Evolutionary conservation across 768 basidiomycete species (phyloP).

Genomic region (Boletus subcaerulescens): DNA sequence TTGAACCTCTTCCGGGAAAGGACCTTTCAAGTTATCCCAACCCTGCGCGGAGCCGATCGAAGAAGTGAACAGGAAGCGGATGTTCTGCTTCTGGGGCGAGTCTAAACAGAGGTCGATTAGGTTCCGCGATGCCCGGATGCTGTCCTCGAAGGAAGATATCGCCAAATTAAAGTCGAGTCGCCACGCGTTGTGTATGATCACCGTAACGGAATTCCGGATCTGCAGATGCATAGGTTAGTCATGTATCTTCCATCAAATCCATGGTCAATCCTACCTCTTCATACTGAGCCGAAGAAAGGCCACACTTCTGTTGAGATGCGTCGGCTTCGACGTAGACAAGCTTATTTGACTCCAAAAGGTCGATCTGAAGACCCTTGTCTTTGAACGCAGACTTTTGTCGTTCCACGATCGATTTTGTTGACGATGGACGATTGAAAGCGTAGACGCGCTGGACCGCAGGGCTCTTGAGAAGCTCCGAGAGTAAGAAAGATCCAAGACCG

Average conservation of each 20-base stretch:
- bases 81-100: neutral
- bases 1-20: slow-evolving; percentile 38
- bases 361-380: slow-evolving; percentile 34
- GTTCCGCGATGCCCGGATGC: slow-evolving; percentile 32
- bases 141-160: slow-evolving; percentile 36
- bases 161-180: slow-evolving; percentile 41
- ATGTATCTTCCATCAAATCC: neutral
- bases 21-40: slow-evolving; percentile 27
- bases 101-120: slow-evolving; percentile 28
- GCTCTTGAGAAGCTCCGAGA: slow-evolving; percentile 30
- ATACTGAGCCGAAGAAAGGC: slow-evolving; percentile 25
- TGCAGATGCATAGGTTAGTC: neutral
- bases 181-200: slow-evolving; percentile 41
- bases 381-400: slow-evolving; percentile 36
- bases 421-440: slow-evolving; percentile 31
- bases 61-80: slow-evolving; percentile 27
- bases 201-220: slow-evolving; percentile 25
- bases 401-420: slow-evolving; percentile 7
- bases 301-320: slow-evolving; percentile 27
- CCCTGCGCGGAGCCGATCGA: slow-evolving; percentile 20
- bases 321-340: slow-evolving; percentile 41
- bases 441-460: slow-evolving; percentile 31
- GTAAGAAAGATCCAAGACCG: slow-evolving; percentile 38
- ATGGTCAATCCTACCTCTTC: slow-evolving; percentile 22
- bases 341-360: slow-evolving; percentile 30